Percentiles rank a stretch among this genome's conserved stretches.
Conservation (phyloP, 495 filamentous ascomycete species). For the Talaromyces stipitatus region DNA sequence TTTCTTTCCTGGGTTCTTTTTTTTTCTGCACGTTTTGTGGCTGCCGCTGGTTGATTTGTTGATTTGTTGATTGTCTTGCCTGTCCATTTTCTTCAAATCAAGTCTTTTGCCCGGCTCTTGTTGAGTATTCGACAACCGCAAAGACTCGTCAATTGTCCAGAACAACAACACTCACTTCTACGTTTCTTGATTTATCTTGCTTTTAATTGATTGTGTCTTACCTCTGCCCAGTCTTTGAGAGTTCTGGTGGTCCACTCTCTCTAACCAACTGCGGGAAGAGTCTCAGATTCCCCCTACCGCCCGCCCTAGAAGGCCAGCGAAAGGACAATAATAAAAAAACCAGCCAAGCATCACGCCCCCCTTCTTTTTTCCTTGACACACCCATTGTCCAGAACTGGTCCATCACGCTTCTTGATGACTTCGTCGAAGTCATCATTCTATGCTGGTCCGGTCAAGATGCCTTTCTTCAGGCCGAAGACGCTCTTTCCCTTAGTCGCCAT, state of each 20-base stretch:
- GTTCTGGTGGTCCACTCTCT: neutral
- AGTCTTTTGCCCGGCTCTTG: too few species aligned
- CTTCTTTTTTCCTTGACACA: neutral
- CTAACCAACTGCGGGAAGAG: neutral
- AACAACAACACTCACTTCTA: neutral
- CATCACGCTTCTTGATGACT: conserved; percentile 11
- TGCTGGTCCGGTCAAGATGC: conserved; percentile 31
- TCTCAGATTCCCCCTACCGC: neutral
- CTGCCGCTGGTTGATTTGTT: too few species aligned
- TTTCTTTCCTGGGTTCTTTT: too few species aligned
- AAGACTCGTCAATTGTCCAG: too few species aligned
- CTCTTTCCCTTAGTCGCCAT: conserved; percentile 36
- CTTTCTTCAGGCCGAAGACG: conserved; percentile 38
- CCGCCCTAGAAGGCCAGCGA: conserved; percentile 2
- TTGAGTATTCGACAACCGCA: too few species aligned
- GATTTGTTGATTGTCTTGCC: too few species aligned
- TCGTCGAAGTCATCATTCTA: conserved; percentile 10
- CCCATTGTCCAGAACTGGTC: conserved; percentile 9
- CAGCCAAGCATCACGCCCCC: conserved; percentile 1
- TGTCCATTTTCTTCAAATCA: too few species aligned
- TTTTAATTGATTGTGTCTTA: neutral
- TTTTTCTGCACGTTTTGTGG: too few species aligned
- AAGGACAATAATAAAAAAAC: conserved; percentile 7
- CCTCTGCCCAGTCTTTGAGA: neutral
- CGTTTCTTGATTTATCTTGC: neutral